Percentiles rank a stretch among this genome's conserved stretches.
Conservation (phyloP, 83 land plant species). For the Thuja plicata region DNA sequence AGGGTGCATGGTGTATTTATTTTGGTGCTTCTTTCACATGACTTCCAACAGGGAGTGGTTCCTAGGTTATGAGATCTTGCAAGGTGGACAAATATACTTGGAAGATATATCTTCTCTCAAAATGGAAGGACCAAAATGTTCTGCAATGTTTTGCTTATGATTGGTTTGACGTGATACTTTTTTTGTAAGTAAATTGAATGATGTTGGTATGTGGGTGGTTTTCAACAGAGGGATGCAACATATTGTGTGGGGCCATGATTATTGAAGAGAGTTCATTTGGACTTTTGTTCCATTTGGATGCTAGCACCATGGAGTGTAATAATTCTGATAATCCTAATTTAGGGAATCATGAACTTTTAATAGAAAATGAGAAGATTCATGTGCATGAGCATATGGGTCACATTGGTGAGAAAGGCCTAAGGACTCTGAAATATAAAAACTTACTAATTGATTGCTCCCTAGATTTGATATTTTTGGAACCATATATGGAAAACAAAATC, state of each 20-base stretch:
- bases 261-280: too few relatives aligned
- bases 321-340: too few relatives aligned
- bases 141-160: not conserved
- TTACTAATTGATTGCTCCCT: too few relatives aligned
- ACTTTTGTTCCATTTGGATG: not conserved
- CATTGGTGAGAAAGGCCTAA: too few relatives aligned
- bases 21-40: not conserved
- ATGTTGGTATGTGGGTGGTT: not conserved
- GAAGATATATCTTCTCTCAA: not conserved
- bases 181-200: not conserved
- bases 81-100: not conserved
- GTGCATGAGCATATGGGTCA: too few relatives aligned
- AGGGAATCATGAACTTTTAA: too few relatives aligned
- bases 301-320: too few relatives aligned
- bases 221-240: not conserved
- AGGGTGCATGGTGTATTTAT: not conserved
- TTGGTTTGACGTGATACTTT: not conserved
- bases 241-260: not conserved
- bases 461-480: too few relatives aligned
- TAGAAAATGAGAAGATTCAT: too few relatives aligned
- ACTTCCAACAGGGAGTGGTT: not conserved
- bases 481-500: too few relatives aligned
- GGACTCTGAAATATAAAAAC: too few relatives aligned
- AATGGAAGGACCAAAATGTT: not conserved
- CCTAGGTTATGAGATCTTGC: not conserved